Evolutionary conservation across 306 rosid genomes (phyloP).

Genomic region (Boehmeria nivea): DNA sequence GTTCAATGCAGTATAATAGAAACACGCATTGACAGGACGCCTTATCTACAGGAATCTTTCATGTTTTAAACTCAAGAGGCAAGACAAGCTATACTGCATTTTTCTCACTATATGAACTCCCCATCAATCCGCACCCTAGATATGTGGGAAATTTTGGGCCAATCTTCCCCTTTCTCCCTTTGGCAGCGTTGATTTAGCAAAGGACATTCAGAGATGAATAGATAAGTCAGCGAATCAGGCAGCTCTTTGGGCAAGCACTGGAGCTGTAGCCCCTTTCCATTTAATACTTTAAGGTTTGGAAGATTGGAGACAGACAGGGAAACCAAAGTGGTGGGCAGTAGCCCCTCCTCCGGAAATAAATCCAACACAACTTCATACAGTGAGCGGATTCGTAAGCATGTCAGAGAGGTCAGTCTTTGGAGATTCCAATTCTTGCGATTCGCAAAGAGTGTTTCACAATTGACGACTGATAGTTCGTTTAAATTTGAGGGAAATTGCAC

Average conservation of each 20-base stretch:
- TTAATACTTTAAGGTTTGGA: neutral
- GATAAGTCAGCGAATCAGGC: neutral
- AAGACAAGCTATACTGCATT: too few species aligned
- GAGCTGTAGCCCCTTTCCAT: slow-evolving; percentile 3
- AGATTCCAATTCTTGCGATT: slow-evolving; percentile 2
- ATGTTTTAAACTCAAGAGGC: too few species aligned
- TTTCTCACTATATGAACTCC: neutral
- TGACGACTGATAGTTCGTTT: neutral
- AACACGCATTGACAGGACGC: too few species aligned
- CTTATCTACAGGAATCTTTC: too few species aligned
- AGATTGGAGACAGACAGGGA: neutral
- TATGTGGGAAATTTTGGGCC: slow-evolving; percentile 9
- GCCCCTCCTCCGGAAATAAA: slow-evolving; percentile 8
- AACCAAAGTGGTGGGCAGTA: neutral
- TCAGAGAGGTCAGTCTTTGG: neutral
- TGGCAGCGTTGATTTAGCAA: slow-evolving; percentile 1
- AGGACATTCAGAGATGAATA: slow-evolving; percentile 4
- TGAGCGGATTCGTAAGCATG: neutral
- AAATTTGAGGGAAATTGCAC: neutral
- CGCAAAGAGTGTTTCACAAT: slow-evolving; percentile 5
- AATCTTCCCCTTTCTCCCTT: slow-evolving; percentile 7
- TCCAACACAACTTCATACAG: neutral
- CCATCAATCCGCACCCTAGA: neutral
- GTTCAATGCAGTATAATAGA: too few species aligned
- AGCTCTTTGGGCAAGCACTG: slow-evolving; percentile 2